Percentiles rank a stretch among this genome's conserved stretches.
These are phyloP conservation scores for Penicillium palitans DNA, from an alignment of 2,329 filamentous ascomycete species.

Conservation along the genomic window DNA sequence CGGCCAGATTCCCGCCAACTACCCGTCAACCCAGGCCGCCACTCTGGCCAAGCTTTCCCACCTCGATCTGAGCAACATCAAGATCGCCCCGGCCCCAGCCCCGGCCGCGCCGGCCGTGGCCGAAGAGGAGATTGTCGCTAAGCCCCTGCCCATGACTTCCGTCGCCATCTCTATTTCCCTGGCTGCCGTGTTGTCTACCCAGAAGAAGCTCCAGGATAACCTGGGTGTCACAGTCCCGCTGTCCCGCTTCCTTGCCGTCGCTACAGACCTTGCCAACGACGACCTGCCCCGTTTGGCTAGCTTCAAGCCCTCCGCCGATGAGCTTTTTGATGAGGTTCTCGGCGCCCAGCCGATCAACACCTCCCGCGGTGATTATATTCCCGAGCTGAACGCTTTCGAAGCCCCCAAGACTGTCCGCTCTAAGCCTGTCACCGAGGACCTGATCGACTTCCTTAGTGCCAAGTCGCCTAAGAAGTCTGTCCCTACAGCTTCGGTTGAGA, in stretches of 20 bases:
- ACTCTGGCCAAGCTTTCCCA: constrained; percentile 74
- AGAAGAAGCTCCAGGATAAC: constrained; percentile 74
- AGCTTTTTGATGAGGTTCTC: constrained; percentile 86
- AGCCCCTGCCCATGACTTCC: constrained; percentile 33
- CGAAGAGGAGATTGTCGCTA: constrained; percentile 29
- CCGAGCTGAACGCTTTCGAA: constrained; percentile 64
- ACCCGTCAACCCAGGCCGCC: constrained; percentile 69
- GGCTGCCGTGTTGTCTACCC: constrained; percentile 72
- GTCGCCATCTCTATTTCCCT: constrained; percentile 77
- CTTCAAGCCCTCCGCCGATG: constrained; percentile 68
- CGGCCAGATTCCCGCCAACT: constrained; percentile 70
- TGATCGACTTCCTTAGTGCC: constrained; percentile 76
- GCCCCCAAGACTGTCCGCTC: constrained; percentile 31
- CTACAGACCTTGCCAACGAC: constrained; percentile 83
- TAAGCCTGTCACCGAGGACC: constrained; percentile 61
- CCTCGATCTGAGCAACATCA: constrained; percentile 94
- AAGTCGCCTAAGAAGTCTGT: constrained; percentile 40
- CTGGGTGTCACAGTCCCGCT: constrained; percentile 80
- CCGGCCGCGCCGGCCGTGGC: constrained; percentile 41
- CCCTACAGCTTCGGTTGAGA: constrained; percentile 29
- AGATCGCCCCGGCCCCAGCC: constrained; percentile 60
- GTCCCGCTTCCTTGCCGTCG: constrained; percentile 81
- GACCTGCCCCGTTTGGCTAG: constrained; percentile 69
- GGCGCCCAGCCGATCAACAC: constrained; percentile 53
- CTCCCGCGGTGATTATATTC: constrained; percentile 65